Base-by-base conservation (phyloP, 768 basidiomycete species). In the Flagelloscypha sp. region DNA sequence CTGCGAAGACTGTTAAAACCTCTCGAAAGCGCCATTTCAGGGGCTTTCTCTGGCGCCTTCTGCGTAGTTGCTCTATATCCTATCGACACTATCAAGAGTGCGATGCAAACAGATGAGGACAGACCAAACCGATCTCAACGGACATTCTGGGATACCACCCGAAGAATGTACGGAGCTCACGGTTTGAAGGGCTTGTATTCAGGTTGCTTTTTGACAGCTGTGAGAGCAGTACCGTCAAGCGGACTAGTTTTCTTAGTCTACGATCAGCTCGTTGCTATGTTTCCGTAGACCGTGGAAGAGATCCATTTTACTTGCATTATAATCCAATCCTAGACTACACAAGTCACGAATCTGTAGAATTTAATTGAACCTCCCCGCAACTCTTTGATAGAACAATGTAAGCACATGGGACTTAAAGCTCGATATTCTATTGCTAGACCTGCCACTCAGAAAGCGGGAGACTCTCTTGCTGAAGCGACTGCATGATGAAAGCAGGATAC, bases 241-340 rank as follows among this genome's bases (percentile, higher is more conserved):
- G 90, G 84, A 1, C 70, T 93, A 37, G 92, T 93, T 41, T 94
- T 95, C 50, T 62, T 86, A 49, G 82, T 94, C 48, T 94, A 90
- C 48, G 84, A 93, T 52, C 77, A 75, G 18, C 61, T 92, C 9
- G 17, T 31, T 8, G 9, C 8, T 8, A 8, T 9, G 30, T 31
- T 31, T 16, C n/a, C n/a, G n/a, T n/a, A n/a, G n/a, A n/a, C n/a
- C n/a, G n/a, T n/a, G n/a, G n/a, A n/a, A n/a, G n/a, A n/a, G n/a
- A n/a, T n/a, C n/a, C n/a, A n/a, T n/a, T n/a, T n/a, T n/a, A n/a
- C n/a, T n/a, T n/a, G n/a, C n/a, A n/a, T n/a, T n/a, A n/a, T n/a
- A n/a, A n/a, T n/a, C n/a, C n/a, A n/a, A n/a, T n/a, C n/a, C n/a
- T n/a, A n/a, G n/a, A n/a, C n/a, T n/a, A n/a, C n/a, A n/a, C n/a